phyloP scores from a whole-genome alignment of 176 grass and related monocot genomes.

The Saccharum spontaneum region DNA sequence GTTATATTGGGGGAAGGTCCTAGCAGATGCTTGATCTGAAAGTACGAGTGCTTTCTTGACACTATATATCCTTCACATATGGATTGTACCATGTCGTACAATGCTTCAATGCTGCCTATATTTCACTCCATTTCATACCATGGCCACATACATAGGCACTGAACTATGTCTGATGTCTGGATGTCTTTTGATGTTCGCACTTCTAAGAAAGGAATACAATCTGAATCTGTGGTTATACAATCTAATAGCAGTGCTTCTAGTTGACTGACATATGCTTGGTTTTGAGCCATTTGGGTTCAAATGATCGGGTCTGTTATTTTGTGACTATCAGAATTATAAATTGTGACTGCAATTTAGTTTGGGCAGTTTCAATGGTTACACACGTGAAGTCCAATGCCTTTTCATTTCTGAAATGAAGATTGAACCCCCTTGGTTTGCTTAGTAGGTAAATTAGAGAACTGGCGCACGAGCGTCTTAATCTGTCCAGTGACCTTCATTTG shows the following conservation, averaged over 20 bases:
- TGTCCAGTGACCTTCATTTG: too few species aligned
- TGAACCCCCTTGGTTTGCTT: neutral
- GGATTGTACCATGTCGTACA: slow-evolving; percentile 23
- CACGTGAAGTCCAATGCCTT: too few species aligned
- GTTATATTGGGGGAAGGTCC: slow-evolving; percentile 13
- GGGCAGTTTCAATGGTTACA: neutral
- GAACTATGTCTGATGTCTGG: neutral
- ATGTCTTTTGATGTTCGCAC: too few species aligned
- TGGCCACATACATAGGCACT: neutral
- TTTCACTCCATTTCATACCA: slow-evolving; percentile 37
- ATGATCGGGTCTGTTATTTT: neutral
- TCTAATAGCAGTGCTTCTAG: neutral
- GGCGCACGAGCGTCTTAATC: too few species aligned
- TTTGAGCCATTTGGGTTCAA: neutral
- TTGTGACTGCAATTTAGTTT: neutral
- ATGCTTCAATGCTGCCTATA: slow-evolving; percentile 17
- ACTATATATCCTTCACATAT: slow-evolving; percentile 10
- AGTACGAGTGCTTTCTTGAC: slow-evolving; percentile 5
- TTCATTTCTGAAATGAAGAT: neutral
- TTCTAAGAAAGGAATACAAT: neutral
- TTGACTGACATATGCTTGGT: neutral
- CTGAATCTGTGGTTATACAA: neutral
- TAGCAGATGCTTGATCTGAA: slow-evolving; percentile 30
- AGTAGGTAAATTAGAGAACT: too few species aligned
- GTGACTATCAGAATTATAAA: neutral